phyloP scores from a whole-genome alignment of 2,329 filamentous ascomycete species.

The Aureobasidium sp. region DNA sequence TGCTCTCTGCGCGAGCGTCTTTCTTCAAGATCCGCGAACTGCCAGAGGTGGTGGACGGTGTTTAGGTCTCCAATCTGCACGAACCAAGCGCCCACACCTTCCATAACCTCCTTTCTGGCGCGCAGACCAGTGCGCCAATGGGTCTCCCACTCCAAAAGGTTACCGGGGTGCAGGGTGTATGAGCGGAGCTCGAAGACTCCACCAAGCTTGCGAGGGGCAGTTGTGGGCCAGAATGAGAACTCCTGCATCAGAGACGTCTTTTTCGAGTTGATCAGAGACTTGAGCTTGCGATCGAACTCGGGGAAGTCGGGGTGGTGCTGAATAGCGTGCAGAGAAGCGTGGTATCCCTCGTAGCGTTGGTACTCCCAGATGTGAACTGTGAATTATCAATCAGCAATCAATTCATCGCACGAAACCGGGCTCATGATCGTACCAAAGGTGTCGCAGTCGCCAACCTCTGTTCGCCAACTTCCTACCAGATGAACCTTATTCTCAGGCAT shows the following conservation, averaged over 20 bases:
- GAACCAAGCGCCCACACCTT: conserved; percentile 89
- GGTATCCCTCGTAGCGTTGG: conserved; percentile 92
- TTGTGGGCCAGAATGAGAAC: conserved; percentile 99
- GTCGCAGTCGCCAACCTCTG: conserved; percentile 93
- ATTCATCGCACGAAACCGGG: too few relatives aligned
- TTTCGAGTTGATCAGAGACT: conserved; percentile 75
- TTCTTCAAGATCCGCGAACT: conserved; percentile 95
- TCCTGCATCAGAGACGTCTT: conserved; percentile 94
- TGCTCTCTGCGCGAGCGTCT: conserved; percentile 82
- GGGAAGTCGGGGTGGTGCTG: conserved; percentile 76
- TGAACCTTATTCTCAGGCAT: conserved; percentile 87
- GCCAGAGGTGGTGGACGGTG: conserved; percentile 96
- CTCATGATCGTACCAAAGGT: conserved; percentile 67
- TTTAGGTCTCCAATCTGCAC: conserved; percentile 97
- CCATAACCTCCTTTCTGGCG: conserved; percentile 93
- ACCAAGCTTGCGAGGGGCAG: conserved; percentile 77
- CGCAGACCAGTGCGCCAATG: conserved; percentile 92
- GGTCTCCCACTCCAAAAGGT: conserved; percentile 95
- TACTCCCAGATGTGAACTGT: conserved; percentile 99
- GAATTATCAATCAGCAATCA: not conserved
- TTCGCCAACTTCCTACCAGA: conserved; percentile 95
- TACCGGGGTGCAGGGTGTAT: conserved; percentile 92
- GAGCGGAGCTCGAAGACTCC: conserved; percentile 94
- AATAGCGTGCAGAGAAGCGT: conserved; percentile 81
- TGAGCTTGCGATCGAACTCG: conserved; percentile 76